Base-by-base conservation (phyloP, 306 rosid species). In the Vigna hirtella region DNA sequence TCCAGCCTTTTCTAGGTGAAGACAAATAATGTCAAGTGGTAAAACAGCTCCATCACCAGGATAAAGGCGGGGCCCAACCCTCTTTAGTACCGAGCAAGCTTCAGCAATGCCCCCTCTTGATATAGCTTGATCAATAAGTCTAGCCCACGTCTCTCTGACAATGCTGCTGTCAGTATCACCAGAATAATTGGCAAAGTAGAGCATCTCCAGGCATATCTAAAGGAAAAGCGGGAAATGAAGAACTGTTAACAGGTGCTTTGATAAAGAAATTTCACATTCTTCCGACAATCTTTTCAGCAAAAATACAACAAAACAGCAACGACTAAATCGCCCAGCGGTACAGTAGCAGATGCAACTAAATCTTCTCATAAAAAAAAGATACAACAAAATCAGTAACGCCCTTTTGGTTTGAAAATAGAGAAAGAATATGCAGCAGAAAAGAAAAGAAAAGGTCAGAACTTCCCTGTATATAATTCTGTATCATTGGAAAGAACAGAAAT, bases 1-100 rank as follows among this genome's bases (percentile, higher is more conserved):
- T 86, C 90, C 96, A 82, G 98, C 97, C 85, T 89, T 95, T 90
- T 95, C 99, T 24, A 95, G 98, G 81, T 93, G 98, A 79, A 93
- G 97, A 84, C 98, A 95, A 40, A 93, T 84, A 45, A 91, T 82
- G 77, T 91, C 96, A 34, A 95, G 83, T 45, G 98, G 97, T 74
- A 95, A 76, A 78, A 87, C 88, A 80, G 89, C 93, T 76, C 94
- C 99, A 72, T 93, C 97, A 49, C 98, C 99, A 6, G 94, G 97
- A 86, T 95, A 95, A 82, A 93, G 80, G 83, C 91, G 93, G 47
- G 97, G 90, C n/a, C 99, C 99, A 57, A 95, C 92, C 88, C 98
- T 87, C 84, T 95, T 95, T 40, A 95, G 62, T 68, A 89, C 97
- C 1, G 98, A 86, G 88, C 99, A 93, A 65, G 99, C 97, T 85